phyloP scores from a whole-genome alignment of 352 stramenopile species.

The Phytophthora tubulina region DNA sequence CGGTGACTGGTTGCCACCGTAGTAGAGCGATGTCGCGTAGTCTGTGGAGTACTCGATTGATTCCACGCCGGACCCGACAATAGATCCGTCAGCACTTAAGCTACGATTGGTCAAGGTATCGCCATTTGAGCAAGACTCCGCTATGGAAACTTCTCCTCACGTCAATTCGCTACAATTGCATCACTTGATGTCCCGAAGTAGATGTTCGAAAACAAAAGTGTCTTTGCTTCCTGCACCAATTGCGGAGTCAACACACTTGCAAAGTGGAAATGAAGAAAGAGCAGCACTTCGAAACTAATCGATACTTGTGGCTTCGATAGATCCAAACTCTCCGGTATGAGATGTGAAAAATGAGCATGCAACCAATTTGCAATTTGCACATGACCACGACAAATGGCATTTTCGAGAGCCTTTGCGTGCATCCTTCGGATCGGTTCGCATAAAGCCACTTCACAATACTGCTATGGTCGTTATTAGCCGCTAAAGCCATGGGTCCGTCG shows the following conservation, averaged over 20 bases:
- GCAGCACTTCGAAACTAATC: not conserved
- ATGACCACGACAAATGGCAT: not conserved
- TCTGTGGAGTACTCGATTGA: too few relatives aligned
- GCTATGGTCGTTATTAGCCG: not conserved
- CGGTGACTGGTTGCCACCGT: too few relatives aligned
- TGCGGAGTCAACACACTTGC: not conserved
- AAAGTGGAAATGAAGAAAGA: slow-evolving; percentile 1
- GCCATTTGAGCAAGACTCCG: too few relatives aligned
- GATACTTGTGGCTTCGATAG: not conserved
- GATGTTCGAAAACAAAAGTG: not conserved
- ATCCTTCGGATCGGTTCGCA: not conserved
- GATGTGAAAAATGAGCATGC: not conserved
- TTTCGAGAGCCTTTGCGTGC: not conserved
- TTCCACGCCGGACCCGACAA: too few relatives aligned
- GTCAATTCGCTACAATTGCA: not conserved
- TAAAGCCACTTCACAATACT: not conserved
- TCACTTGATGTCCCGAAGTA: not conserved
- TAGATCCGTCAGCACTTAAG: too few relatives aligned
- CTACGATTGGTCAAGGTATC: too few relatives aligned
- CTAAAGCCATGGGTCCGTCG: not conserved
- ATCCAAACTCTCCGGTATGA: not conserved
- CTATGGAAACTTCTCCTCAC: not conserved
- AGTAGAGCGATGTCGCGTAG: too few relatives aligned
- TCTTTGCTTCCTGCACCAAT: not conserved
- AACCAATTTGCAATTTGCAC: not conserved